phyloP scores from a whole-genome alignment of 73 alveolate species.

The Halteria grandinella region DNA sequence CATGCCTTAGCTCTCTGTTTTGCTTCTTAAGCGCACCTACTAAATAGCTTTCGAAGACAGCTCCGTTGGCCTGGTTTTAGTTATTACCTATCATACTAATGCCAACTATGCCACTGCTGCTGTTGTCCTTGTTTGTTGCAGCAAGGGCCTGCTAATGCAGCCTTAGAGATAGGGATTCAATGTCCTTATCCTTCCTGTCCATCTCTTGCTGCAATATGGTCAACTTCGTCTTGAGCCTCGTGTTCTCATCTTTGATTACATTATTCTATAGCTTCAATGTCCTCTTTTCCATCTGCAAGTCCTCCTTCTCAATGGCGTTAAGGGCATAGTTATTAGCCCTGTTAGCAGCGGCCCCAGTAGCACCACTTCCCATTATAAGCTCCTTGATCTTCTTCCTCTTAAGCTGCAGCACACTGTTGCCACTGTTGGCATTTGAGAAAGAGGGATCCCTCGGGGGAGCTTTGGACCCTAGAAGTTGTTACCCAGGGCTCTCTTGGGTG shows the following conservation, averaged over 20 bases:
- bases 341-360: too few species aligned
- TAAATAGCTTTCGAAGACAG: slow-evolving; percentile 35
- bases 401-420: too few species aligned
- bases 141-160: background rate
- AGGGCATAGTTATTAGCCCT: too few species aligned
- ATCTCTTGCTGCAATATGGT: slow-evolving; percentile 38
- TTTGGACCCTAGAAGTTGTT: too few species aligned
- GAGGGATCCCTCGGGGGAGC: too few species aligned
- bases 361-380: too few species aligned
- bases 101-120: background rate
- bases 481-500: too few species aligned
- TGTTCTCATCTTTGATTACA: slow-evolving; percentile 50
- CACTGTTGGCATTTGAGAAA: too few species aligned
- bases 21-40: slow-evolving; percentile 33
- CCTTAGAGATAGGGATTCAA: slow-evolving; percentile 22
- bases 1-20: slow-evolving; percentile 41
- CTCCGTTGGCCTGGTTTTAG: background rate
- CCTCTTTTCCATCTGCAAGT: slow-evolving; percentile 40
- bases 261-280: slow-evolving; percentile 42
- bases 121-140: background rate
- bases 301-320: slow-evolving; percentile 51
- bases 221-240: slow-evolving; percentile 64
- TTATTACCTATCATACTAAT: background rate
- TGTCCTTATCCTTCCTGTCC: slow-evolving; percentile 48
- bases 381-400: too few species aligned